Evolutionary conservation across 208 protist species (phyloP).

Genomic region (Acanthamoeba quina): DNA sequence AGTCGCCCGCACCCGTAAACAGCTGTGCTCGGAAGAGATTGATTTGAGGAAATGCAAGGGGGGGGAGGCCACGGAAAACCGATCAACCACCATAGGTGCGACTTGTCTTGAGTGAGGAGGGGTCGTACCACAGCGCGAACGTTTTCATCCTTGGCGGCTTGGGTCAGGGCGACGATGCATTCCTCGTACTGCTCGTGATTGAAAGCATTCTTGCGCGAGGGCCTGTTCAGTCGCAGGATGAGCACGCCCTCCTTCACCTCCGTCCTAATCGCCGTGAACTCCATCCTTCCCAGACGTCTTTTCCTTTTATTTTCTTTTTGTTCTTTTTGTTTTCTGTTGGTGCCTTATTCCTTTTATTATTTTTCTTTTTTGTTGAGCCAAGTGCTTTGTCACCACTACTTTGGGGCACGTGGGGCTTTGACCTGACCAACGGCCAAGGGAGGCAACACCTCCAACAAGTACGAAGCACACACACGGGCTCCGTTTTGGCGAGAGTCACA

Average conservation of each 20-base stretch:
- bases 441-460: too few species aligned
- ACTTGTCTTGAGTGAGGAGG: neutral
- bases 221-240: slow-evolving; percentile 40
- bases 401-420: too few species aligned
- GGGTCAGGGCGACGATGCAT: slow-evolving; percentile 44
- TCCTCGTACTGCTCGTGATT: slow-evolving; percentile 72
- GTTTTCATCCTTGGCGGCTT: slow-evolving; percentile 25
- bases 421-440: too few species aligned
- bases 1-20: slow-evolving; percentile 61
- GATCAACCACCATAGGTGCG: too few species aligned
- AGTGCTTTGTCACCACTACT: too few species aligned
- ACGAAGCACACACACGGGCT: too few species aligned
- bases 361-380: too few species aligned
- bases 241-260: slow-evolving; percentile 42
- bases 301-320: too few species aligned
- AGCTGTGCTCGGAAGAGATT: neutral
- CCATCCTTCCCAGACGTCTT: neutral
- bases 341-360: too few species aligned
- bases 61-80: neutral
- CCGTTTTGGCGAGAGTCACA: too few species aligned
- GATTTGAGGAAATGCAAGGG: too few species aligned
- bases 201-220: slow-evolving; percentile 58
- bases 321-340: too few species aligned
- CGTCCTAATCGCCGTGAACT: neutral
- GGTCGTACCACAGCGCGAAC: neutral